Percentiles rank a stretch among this genome's conserved stretches.
These are phyloP conservation scores for Apiotrichum siamense DNA, from an alignment of 1,284 basidiomycete species.

Conservation along the genomic window DNA sequence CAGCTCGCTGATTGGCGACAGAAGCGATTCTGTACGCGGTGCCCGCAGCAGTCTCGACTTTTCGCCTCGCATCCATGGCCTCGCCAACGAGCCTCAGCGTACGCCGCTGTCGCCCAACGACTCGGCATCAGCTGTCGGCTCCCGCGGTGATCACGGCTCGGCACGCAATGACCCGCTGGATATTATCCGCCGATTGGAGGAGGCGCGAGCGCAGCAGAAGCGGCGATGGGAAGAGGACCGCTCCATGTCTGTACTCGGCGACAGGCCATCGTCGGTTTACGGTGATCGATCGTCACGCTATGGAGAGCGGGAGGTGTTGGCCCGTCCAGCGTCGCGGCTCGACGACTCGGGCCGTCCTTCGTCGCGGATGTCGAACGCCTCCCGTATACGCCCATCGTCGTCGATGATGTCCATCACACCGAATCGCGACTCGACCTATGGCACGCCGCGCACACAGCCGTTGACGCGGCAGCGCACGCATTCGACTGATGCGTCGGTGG, in stretches of 20 bases:
- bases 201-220: slow-evolving; percentile 26
- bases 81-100: not conserved
- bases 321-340: slow-evolving; percentile 6
- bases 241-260: slow-evolving; percentile 21
- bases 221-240: slow-evolving; percentile 34
- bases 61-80: not conserved
- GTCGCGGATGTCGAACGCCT: slow-evolving; percentile 1
- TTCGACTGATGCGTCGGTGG: slow-evolving; percentile 2
- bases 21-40: not conserved
- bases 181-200: slow-evolving; percentile 33
- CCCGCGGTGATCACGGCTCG: slow-evolving; percentile 8
- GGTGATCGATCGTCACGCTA: slow-evolving; percentile 16
- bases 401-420: slow-evolving; percentile 34
- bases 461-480: slow-evolving; percentile 4
- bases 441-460: slow-evolving; percentile 23
- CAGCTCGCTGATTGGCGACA: not conserved
- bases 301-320: slow-evolving; percentile 12
- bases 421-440: slow-evolving; percentile 26
- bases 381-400: slow-evolving; percentile 11
- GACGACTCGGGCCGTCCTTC: slow-evolving; percentile 3
- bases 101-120: slow-evolving; percentile 29
- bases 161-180: slow-evolving; percentile 37
- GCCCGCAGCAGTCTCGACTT: not conserved
- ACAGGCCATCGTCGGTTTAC: slow-evolving; percentile 8
- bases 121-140: slow-evolving; percentile 34